Evolutionary conservation across 352 stramenopile species (phyloP).

Genomic region (Globisporangium lucens): DNA sequence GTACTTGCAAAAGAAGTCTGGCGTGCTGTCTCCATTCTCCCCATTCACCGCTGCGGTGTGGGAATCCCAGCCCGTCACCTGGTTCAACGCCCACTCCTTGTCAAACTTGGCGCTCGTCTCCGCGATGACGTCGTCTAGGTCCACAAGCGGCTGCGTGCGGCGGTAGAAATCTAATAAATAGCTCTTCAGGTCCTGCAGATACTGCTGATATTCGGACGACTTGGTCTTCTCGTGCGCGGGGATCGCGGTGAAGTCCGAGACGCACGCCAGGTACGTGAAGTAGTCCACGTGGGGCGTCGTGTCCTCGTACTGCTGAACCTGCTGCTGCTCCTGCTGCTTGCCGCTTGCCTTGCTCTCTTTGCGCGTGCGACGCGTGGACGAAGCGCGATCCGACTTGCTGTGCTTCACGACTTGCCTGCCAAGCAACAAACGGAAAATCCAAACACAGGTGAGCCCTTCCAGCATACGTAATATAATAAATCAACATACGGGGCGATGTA

Average conservation of each 20-base stretch:
- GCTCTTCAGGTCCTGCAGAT: slow-evolving; percentile 68
- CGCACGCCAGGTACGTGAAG: slow-evolving; percentile 62
- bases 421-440: background rate
- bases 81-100: slow-evolving; percentile 69
- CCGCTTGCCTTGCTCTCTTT: slow-evolving; percentile 22
- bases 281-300: slow-evolving; percentile 49
- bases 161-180: slow-evolving; percentile 88
- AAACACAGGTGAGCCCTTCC: background rate
- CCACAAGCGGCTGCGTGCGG: slow-evolving; percentile 85
- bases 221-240: slow-evolving; percentile 53
- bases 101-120: slow-evolving; percentile 83
- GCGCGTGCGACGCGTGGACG: slow-evolving; percentile 13
- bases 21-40: slow-evolving; percentile 5
- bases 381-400: slow-evolving; percentile 14
- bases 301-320: slow-evolving; percentile 17
- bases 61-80: slow-evolving; percentile 56
- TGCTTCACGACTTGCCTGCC: slow-evolving; percentile 30
- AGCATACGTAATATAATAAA: background rate
- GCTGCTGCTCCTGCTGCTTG: background rate
- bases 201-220: slow-evolving; percentile 56
- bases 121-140: slow-evolving; percentile 81
- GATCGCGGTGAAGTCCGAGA: slow-evolving; percentile 66
- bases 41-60: slow-evolving; percentile 4
- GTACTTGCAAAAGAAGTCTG: slow-evolving; percentile 48
- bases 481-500: background rate